These are phyloP conservation scores for Udeniomyces megalosporus DNA, from an alignment of 768 basidiomycete genomes.

Conservation along the genomic window DNA sequence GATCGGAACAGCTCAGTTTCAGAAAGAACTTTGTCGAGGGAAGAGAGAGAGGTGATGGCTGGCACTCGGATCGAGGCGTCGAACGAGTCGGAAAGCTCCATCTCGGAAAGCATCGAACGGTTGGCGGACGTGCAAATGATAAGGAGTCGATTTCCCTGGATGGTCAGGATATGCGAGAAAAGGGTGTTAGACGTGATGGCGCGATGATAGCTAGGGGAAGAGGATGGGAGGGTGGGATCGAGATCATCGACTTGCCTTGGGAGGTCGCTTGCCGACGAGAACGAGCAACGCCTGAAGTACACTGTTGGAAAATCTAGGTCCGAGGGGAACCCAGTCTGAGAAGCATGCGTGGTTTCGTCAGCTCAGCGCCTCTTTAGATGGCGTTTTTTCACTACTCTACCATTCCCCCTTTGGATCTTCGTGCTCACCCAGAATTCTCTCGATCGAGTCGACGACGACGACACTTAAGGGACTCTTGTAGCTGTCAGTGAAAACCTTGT, in stretches of 20 bases:
- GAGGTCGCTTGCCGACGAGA: conserved; percentile 70
- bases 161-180: background rate
- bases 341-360: background rate
- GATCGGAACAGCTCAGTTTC: conserved; percentile 62
- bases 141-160: conserved; percentile 79
- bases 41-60: conserved; percentile 52
- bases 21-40: conserved; percentile 58
- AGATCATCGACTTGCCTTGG: conserved; percentile 46
- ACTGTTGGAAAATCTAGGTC: conserved; percentile 86
- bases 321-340: conserved; percentile 89
- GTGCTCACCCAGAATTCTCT: conserved; percentile 67
- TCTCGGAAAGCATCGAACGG: conserved; percentile 64
- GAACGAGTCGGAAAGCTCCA: conserved; percentile 77
- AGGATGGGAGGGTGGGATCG: background rate
- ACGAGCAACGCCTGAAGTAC: conserved; percentile 83
- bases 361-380: background rate
- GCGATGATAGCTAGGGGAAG: no score
- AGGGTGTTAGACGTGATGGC: background rate
- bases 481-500: conserved; percentile 82
- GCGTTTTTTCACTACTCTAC: no score
- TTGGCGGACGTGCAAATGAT: conserved; percentile 86
- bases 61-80: conserved; percentile 74
- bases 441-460: conserved; percentile 86
- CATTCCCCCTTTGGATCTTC: background rate
- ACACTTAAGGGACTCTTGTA: conserved; percentile 96